A percentile compares a stretch with the other conserved stretches of the same genome.
Evolutionary conservation across 139 green algal species (phyloP).

Genomic region (Closterium sp.): DNA sequence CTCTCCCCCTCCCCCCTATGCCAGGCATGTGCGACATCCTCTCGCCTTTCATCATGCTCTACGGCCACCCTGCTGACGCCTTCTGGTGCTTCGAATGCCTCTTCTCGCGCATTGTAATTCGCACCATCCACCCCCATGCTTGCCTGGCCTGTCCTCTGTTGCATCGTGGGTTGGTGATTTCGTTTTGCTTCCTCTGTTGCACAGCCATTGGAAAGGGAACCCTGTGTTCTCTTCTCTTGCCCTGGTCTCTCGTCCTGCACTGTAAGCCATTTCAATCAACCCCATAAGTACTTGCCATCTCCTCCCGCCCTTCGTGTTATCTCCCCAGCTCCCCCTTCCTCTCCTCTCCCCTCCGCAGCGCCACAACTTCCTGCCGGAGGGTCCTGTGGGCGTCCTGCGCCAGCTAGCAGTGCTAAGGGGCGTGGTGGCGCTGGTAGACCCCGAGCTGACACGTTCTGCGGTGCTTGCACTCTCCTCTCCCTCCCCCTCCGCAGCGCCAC

Average conservation of each 20-base stretch:
- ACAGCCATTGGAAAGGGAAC: too few relatives aligned
- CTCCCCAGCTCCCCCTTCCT: background rate
- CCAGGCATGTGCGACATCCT: constrained; percentile 80
- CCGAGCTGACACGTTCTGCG: too few relatives aligned
- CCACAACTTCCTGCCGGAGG: constrained; percentile 54
- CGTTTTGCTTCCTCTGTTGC: background rate
- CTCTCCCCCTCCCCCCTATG: too few relatives aligned
- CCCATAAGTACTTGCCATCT: too few relatives aligned
- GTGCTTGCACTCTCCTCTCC: too few relatives aligned
- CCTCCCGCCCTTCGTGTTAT: too few relatives aligned
- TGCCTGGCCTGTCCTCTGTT: background rate
- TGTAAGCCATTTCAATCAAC: background rate
- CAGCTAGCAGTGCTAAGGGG: constrained; percentile 18
- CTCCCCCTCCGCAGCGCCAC: constrained; percentile 51
- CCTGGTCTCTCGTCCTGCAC: background rate
- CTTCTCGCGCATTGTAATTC: constrained; percentile 59
- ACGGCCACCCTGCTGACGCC: constrained; percentile 73
- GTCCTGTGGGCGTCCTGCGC: constrained; percentile 12
- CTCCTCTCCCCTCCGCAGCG: constrained; percentile 55
- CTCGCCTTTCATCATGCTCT: constrained; percentile 70
- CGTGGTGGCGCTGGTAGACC: background rate
- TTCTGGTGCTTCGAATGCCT: constrained; percentile 80
- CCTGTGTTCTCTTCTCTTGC: too few relatives aligned
- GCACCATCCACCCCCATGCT: constrained; percentile 60
- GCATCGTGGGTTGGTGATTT: background rate